Evolutionary conservation across 192 early-diverging fungal species (phyloP), one percentile per base, ranked within the genome.

Genomic region (Coemansia sp.): DNA sequence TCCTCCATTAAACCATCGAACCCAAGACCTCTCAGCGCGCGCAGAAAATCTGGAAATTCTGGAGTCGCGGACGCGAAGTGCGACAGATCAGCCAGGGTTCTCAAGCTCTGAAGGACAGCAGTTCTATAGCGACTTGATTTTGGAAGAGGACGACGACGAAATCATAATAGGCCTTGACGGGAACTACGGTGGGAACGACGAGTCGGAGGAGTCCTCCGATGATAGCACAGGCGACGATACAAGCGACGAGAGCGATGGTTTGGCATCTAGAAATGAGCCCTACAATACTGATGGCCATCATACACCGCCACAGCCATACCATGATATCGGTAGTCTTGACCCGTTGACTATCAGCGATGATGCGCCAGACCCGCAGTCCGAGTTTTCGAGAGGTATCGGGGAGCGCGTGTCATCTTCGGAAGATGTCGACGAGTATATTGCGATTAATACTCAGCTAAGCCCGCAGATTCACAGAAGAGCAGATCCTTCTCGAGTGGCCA

Each of bases 371-470:
- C 20, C 57, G 16, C 30, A 58, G 29, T n/a, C 57, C 25, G 57
- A 26, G 20, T 35, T 10, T 39, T 58, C 23, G 30, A 16, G 25
- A 60, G 37, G 33, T 10, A 18, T 8, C 12, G 49, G 25, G 15
- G 29, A 62, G 61, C 10, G 37, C 21, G 59, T 26, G 25, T 26
- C 30, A 26, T 21, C 3, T 23, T 18, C 29, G 8, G 59, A 26
- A 20, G 23, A 2, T 3, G 61, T 26, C 3, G 48, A 49, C 26
- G 71, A 73, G n/a, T 57, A 40, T 25, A 73, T 67, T 31, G 34
- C 55, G 13, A 63, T 73, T 9, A 63, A 67, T 45, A 67, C 71
- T 8, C 71, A 73, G 28, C 25, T 58, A 25, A 73, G 71, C 13
- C 71, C 64, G 18, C 28, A 33, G 33, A 20, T 57, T 4, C 55